Base-by-base conservation (phyloP, 306 rosid species). In the Urtica urens region DNA sequence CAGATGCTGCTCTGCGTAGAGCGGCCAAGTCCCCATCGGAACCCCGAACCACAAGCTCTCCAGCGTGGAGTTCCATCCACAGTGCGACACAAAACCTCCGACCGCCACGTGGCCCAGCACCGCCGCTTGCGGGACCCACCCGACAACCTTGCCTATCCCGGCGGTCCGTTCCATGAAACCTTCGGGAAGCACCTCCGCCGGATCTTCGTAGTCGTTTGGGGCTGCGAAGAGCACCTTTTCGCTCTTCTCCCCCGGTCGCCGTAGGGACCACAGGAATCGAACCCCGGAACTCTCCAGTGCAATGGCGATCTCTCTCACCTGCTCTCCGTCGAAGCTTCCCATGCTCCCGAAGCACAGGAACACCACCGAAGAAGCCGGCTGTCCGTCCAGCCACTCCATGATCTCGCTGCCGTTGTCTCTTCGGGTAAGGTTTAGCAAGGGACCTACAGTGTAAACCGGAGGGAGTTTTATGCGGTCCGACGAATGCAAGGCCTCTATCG, bases 41-140 rank as follows among this genome's bases (percentile, higher is more conserved):
- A 82, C 86, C 2, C 86, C 83, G 57, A 55, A 66, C 86, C 86
- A 82, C 73, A 82, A 43, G 57, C 86, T 78, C 60, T 82, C 93
- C 51, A 78, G 31, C 29, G 75, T 37, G 8, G 86, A 82, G 43
- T 82, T 78, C 93, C 93, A 82, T 9, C 83, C 93, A 45, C 86
- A 82, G 37, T 78, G 93, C 1, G 83, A 78, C 3, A 78, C 67
- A 48, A 82, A 82, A 6, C 86, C 81, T 33, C 66, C 74, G 17
- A 60, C 60, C 21, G 79, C 80, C 16, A 49, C 58, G 55, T 82
- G 93, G 0, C 67, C 47, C 41, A 75, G 40, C 43, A 75, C 57
- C 53, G 73, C 81, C 55, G 71, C 69, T 31, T 78, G 93, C 0
- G 83, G 87, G 2, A 73, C 79, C 93, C 93, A 82, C 28, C 56